Evolutionary conservation across 2,329 filamentous ascomycete genomes (phyloP).

Genomic region (Boeremia exigua): DNA sequence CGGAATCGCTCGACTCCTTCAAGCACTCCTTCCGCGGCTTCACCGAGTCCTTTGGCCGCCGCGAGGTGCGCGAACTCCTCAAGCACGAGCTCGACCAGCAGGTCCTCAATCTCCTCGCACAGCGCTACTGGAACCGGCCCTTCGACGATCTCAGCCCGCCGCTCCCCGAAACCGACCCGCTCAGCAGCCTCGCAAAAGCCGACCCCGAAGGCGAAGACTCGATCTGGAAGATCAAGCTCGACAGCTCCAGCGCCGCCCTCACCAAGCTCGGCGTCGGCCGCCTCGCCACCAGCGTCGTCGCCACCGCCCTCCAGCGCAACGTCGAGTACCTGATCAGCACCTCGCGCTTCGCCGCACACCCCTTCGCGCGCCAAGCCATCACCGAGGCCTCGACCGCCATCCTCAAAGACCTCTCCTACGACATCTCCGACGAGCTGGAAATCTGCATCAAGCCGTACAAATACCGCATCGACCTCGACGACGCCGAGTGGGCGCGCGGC

Average conservation of each 20-base stretch:
- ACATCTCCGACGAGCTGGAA: slow-evolving; percentile 96
- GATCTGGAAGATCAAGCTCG: slow-evolving; percentile 93
- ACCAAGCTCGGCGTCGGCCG: slow-evolving; percentile 95
- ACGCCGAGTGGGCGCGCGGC: slow-evolving; percentile 84
- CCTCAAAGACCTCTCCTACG: slow-evolving; percentile 92
- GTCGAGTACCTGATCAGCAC: slow-evolving; percentile 78
- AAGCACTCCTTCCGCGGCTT: slow-evolving; percentile 98
- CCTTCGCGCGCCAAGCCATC: slow-evolving; percentile 92
- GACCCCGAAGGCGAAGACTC: slow-evolving; percentile 73
- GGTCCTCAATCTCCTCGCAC: slow-evolving; percentile 89
- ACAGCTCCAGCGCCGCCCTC: slow-evolving; percentile 85
- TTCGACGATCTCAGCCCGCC: slow-evolving; percentile 78
- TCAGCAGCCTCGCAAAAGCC: slow-evolving; percentile 81
- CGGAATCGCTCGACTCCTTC: slow-evolving; percentile 92
- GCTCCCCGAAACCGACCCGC: slow-evolving; percentile 71
- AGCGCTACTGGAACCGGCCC: slow-evolving; percentile 97
- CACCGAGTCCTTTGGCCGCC: slow-evolving; percentile 84
- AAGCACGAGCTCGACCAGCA: slow-evolving; percentile 94
- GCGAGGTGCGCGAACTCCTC: slow-evolving; percentile 85
- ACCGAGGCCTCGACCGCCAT: slow-evolving; percentile 88
- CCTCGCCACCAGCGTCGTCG: slow-evolving; percentile 88
- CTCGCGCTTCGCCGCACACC: slow-evolving; percentile 88
- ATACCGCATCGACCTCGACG: slow-evolving; percentile 94
- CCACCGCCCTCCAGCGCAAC: slow-evolving; percentile 82
- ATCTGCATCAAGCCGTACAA: slow-evolving; percentile 99